Conservation (phyloP, 139 green algal species). For the Pseudopediastrum boryanum region DNA sequence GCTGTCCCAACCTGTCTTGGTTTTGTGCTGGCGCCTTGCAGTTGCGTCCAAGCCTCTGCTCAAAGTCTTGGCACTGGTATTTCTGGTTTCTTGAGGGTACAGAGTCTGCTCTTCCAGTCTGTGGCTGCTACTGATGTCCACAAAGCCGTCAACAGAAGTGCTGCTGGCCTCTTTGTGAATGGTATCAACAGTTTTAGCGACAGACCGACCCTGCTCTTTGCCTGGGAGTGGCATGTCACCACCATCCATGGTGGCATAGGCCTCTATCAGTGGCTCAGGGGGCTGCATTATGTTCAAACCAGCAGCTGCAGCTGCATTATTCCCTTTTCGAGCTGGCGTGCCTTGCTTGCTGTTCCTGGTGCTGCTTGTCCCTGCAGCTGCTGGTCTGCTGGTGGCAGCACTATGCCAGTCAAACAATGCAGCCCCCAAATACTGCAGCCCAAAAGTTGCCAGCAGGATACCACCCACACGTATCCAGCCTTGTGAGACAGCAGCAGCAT, state of each 20-base stretch:
- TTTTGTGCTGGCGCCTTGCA: neutral
- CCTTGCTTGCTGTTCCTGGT: neutral
- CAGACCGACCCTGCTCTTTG: neutral
- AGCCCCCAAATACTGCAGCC: constrained; percentile 25
- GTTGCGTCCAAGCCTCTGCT: neutral
- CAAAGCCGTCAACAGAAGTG: too few relatives aligned
- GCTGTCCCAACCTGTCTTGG: neutral
- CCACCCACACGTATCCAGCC: constrained; percentile 61
- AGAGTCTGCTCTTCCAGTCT: too few relatives aligned
- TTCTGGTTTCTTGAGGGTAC: too few relatives aligned
- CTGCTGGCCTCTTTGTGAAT: neutral
- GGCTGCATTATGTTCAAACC: neutral
- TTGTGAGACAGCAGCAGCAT: constrained; percentile 2
- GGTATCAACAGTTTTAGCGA: neutral
- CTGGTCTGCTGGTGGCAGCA: constrained; percentile 1
- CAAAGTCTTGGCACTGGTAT: too few relatives aligned
- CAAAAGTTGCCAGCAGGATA: constrained; percentile 58
- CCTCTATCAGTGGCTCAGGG: too few relatives aligned
- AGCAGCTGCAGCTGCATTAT: neutral
- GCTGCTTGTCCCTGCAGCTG: too few relatives aligned
- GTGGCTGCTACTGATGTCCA: neutral
- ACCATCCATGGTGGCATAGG: too few relatives aligned
- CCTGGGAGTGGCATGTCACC: too few relatives aligned
- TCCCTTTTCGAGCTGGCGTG: neutral
- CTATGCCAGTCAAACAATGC: constrained; percentile 6